These are phyloP conservation scores for Aspergillus cavernicola DNA, from an alignment of 495 filamentous ascomycete genomes.

Conservation along the genomic window DNA sequence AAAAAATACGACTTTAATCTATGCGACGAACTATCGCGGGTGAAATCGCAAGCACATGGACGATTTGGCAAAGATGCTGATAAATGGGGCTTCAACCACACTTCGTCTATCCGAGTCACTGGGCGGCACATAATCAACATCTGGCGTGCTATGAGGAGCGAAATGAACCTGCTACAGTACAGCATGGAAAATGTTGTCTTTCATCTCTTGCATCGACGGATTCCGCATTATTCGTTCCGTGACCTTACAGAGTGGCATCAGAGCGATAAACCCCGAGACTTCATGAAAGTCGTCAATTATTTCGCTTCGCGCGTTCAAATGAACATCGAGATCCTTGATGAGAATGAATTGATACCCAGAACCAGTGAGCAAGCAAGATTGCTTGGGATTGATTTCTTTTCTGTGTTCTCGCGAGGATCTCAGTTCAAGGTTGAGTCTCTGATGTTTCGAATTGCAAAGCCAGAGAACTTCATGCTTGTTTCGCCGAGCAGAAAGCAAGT, in stretches of 20 bases:
- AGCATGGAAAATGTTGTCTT: slow-evolving; percentile 96
- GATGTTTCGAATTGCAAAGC: slow-evolving; percentile 98
- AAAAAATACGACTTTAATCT: slow-evolving; percentile 86
- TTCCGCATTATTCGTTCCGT: slow-evolving; percentile 79
- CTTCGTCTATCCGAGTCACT: slow-evolving; percentile 80
- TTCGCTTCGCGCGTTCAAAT: slow-evolving; percentile 73
- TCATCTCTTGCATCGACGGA: slow-evolving; percentile 84
- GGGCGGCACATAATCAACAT: slow-evolving; percentile 96
- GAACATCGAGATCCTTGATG: slow-evolving; percentile 85
- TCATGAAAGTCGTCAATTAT: slow-evolving; percentile 75
- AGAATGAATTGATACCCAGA: slow-evolving; percentile 81
- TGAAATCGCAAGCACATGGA: slow-evolving; percentile 76
- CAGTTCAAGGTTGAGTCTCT: slow-evolving; percentile 98
- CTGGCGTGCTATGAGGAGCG: slow-evolving; percentile 92
- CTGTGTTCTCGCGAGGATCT: slow-evolving; percentile 87
- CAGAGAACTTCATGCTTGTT: slow-evolving; percentile 87
- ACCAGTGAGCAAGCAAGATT: slow-evolving; percentile 94
- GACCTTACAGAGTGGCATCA: slow-evolving; percentile 80
- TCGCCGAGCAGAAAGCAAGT: slow-evolving; percentile 91
- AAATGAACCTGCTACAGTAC: slow-evolving; percentile 87
- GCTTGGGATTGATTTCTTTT: slow-evolving; percentile 93
- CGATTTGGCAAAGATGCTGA: slow-evolving; percentile 82
- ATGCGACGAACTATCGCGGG: slow-evolving; percentile 84
- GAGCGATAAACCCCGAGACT: slow-evolving; percentile 59
- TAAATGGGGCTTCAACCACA: slow-evolving; percentile 88